Evolutionary conservation across 345 rosid genomes (phyloP), one percentile per base, ranked within the genome.

Genomic region (Sapria himalayana): DNA sequence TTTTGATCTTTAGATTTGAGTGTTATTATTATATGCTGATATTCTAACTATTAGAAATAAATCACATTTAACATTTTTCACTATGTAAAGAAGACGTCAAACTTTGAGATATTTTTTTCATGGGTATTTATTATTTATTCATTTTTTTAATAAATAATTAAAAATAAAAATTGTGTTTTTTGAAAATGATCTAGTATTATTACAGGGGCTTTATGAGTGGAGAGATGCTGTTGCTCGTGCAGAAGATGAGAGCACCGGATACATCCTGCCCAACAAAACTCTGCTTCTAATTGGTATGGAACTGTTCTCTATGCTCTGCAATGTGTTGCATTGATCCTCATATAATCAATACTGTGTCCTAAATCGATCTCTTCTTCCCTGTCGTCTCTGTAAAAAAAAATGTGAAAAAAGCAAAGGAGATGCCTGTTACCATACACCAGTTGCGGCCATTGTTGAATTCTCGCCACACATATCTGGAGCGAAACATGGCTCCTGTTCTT

Each of bases 201-300:
- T 62, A 50, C 54, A 86, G 97, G 92, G 80, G 15, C 89, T 86
- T 33, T 74, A 36, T 52, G 67, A 72, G 57, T 86, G 94, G 94
- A 75, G 92, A 48, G 94, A 86, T 64, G 58, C 3, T 39, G 47
- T 78, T 64, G 94, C 91, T 38, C 89, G 94, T 31, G 52, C 59
- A 37, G 78, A 78, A 47, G 97, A 86, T 50, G 97, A 86, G 59
- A 78, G 97, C 64, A 81, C 94, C 4, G 92, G 97, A 23, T 86
- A 61, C 57, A 60, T 85, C 42, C 57, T 86, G 55, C 89, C 97
- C 15, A 86, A 86, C 58, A 86, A 65, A 65, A 66, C 62, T 46
- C 85, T 86, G 50, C 63, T 86, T 61, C 85, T 76, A 49, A 66
- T 86, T 25, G 97, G 97, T 81, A 66, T 31, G 54, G 23, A 42